These are phyloP conservation scores for Aureobasidium sp. DNA, from an alignment of 2,329 filamentous ascomycete genomes.

Conservation along the genomic window DNA sequence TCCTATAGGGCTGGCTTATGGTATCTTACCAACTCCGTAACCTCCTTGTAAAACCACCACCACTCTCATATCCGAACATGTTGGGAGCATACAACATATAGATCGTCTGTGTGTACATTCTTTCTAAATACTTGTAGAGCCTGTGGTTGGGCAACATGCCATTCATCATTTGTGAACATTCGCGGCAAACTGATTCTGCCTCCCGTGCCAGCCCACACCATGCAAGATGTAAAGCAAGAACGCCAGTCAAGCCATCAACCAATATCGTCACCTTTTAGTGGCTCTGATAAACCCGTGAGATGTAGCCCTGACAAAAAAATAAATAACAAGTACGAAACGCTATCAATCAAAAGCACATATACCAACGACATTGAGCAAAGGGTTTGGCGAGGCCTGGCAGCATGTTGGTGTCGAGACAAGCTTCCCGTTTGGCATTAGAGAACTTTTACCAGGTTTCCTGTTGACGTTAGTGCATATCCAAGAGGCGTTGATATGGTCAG, in stretches of 20 bases:
- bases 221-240: neutral
- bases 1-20: neutral
- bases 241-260: neutral
- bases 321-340: neutral
- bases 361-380: neutral
- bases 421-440: neutral
- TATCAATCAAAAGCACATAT: neutral
- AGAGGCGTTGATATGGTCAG: neutral
- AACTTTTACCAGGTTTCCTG: conserved; percentile 9
- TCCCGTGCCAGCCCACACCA: neutral
- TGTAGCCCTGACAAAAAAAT: neutral
- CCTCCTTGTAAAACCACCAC: neutral
- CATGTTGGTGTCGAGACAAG: neutral
- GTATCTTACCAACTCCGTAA: neutral
- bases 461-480: neutral
- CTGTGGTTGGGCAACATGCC: neutral
- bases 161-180: neutral
- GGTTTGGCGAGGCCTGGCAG: neutral
- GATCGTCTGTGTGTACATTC: neutral
- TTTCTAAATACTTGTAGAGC: neutral
- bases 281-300: neutral
- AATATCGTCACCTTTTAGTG: neutral
- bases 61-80: neutral
- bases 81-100: neutral
- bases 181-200: neutral